Evolutionary conservation across 2,329 filamentous ascomycete genomes (phyloP).

Genomic region (Aspergillus aculeatinus): DNA sequence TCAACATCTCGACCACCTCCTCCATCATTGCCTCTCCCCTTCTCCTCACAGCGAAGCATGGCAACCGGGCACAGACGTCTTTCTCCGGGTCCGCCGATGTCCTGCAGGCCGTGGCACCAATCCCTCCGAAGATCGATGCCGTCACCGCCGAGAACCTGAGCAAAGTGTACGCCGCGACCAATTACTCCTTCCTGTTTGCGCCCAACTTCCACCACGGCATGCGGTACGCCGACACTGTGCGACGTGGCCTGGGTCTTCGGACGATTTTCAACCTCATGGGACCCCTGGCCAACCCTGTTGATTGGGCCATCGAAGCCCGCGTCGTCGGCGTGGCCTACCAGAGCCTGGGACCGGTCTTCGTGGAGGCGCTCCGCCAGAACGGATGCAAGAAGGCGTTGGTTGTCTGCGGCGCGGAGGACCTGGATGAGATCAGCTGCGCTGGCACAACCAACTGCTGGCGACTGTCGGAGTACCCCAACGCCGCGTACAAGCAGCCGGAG

Average conservation of each 20-base stretch:
- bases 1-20: conserved; percentile 95
- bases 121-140: conserved; percentile 69
- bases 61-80: conserved; percentile 91
- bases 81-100: conserved; percentile 95
- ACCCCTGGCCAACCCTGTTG: conserved; percentile 85
- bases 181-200: conserved; percentile 94
- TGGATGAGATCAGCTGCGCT: conserved; percentile 93
- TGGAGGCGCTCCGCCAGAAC: conserved; percentile 73
- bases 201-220: conserved; percentile 96
- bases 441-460: conserved; percentile 88
- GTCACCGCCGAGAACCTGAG: conserved; percentile 71
- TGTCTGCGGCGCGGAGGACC: conserved; percentile 89
- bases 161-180: conserved; percentile 72
- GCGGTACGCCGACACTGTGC: conserved; percentile 80
- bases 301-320: conserved; percentile 80
- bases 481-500: conserved; percentile 39
- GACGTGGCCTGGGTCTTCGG: conserved; percentile 84
- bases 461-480: conserved; percentile 56
- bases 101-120: conserved; percentile 71
- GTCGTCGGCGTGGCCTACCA: conserved; percentile 89
- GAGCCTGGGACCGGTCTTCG: conserved; percentile 84
- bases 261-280: conserved; percentile 98
- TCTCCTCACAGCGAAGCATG: conserved; percentile 88
- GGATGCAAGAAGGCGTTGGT: conserved; percentile 82
- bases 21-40: conserved; percentile 87